phyloP scores from a whole-genome alignment of 2,329 filamentous ascomycete genomes.

The Aplosporella prunicola region DNA sequence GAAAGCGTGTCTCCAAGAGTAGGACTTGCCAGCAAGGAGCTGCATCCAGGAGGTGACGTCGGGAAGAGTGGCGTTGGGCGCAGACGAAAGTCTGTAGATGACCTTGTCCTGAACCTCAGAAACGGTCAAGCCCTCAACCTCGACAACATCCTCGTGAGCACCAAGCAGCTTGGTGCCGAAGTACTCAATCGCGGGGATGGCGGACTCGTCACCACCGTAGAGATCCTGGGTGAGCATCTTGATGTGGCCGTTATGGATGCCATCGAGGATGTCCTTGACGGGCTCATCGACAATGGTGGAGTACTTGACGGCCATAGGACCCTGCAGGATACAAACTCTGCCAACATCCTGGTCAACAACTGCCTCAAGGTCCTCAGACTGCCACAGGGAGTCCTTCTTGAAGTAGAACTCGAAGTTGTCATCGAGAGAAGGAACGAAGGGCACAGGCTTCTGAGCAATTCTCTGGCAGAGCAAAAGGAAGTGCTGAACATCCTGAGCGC shows the following conservation, averaged over 20 bases:
- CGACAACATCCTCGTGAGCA: constrained; percentile 52
- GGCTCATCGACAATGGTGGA: constrained; percentile 87
- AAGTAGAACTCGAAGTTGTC: constrained; percentile 99
- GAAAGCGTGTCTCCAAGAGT: constrained; percentile 91
- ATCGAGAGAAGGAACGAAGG: constrained; percentile 90
- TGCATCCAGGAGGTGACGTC: constrained; percentile 76
- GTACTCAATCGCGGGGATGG: constrained; percentile 83
- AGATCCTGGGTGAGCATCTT: constrained; percentile 66
- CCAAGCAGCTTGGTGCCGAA: constrained; percentile 84
- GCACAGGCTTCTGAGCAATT: constrained; percentile 88
- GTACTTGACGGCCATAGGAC: constrained; percentile 84
- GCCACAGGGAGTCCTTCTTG: constrained; percentile 99
- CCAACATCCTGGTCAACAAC: constrained; percentile 95
- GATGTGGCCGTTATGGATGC: constrained; percentile 84
- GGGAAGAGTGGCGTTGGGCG: constrained; percentile 65
- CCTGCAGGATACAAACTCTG: constrained; percentile 91
- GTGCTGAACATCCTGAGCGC: constrained; percentile 95
- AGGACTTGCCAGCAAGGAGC: constrained; percentile 72
- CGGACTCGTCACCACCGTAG: constrained; percentile 62
- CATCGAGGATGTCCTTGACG: constrained; percentile 86
- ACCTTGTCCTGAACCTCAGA: constrained; percentile 71
- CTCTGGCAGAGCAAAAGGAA: constrained; percentile 89
- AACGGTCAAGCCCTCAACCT: constrained; percentile 78
- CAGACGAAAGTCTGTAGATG: constrained; percentile 72
- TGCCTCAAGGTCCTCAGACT: constrained; percentile 93